Evolutionary conservation across 2,329 filamentous ascomycete genomes (phyloP), one percentile per base, ranked within the genome.

Genomic region (Erysiphe neolycopersici): DNA sequence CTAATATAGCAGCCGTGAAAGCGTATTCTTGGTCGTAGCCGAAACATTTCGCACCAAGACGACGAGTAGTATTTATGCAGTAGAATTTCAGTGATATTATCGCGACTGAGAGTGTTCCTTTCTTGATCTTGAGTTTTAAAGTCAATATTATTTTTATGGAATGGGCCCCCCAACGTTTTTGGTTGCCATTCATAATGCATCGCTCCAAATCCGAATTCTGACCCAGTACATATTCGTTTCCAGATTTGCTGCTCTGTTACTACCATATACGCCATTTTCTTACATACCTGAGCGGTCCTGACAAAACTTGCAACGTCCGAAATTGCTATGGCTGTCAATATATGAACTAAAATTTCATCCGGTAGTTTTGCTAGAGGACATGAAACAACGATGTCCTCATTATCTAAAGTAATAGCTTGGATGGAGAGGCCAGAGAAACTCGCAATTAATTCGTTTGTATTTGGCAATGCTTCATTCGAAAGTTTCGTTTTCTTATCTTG

Each of bases 1-100:
- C 76, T 82, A 59, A 98, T 95, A 62, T 98, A 98, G 60, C 83
- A 79, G 22, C 89, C 89, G 54, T 89, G 89, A 65, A 92, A 98
- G 46, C 89, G 81, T 47, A 95, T 69, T 38, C 89, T 76, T 2
- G 89, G 87, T 13, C 84, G 78, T 5, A 66, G 64, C 35, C 79
- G 80, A 62, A 93, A 92, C 64, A 93, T 81, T 43, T 63, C 60
- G 53, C 69, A 62, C 71, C 72, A 77, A 2, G 68, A 68, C 2
- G 59, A 60, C 3, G 60, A 54, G 52, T 73, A 75, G 0, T 60
- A 53, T 3, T 56, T 46, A 30, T 48, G 55, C 1, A 60, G 59
- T 18, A 65, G 57, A 10, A 47, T 29, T 16, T 52, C 46, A 10
- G 53, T 52, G 14, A 51, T 47, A 26, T 26, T 6, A 26, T 26